A percentile compares a stretch with the other conserved stretches of the same genome.
Evolutionary conservation across 331 rosid genomes (phyloP).

Genomic region (Malus hybrid): DNA sequence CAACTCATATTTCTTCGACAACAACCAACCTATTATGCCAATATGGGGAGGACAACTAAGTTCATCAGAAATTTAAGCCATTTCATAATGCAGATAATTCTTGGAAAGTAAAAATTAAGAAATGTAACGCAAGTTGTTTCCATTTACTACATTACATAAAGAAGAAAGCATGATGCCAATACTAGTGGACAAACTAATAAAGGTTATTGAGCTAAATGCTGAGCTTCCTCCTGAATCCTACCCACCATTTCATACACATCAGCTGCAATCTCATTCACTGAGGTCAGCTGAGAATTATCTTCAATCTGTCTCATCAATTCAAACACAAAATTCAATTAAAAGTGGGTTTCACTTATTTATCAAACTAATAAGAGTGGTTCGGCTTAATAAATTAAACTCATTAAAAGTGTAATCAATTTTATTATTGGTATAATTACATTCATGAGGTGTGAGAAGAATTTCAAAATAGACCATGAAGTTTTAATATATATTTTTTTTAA

Average conservation of each 20-base stretch:
- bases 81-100: not conserved
- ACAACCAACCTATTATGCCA: no score
- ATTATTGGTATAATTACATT: no score
- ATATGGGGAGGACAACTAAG: not conserved
- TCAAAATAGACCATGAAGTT: no score
- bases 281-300: constrained; percentile 22
- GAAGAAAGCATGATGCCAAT: not conserved
- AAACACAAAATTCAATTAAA: not conserved
- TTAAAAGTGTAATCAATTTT: no score
- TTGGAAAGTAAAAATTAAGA: not conserved
- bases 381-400: not conserved
- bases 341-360: not conserved
- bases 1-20: no score
- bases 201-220: not conserved
- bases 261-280: constrained; percentile 40
- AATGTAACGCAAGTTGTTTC: not conserved
- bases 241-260: constrained; percentile 36
- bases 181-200: not conserved
- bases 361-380: not conserved
- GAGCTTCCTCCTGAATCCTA: constrained; percentile 29
- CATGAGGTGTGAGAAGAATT: no score
- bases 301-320: constrained; percentile 27
- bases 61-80: not conserved
- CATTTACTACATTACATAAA: not conserved
- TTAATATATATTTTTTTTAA: not conserved